A percentile compares a stretch with the other conserved stretches of the same genome.
These are phyloP conservation scores for Aspergillus indologenus DNA, from an alignment of 495 filamentous ascomycete species.

Conservation along the genomic window DNA sequence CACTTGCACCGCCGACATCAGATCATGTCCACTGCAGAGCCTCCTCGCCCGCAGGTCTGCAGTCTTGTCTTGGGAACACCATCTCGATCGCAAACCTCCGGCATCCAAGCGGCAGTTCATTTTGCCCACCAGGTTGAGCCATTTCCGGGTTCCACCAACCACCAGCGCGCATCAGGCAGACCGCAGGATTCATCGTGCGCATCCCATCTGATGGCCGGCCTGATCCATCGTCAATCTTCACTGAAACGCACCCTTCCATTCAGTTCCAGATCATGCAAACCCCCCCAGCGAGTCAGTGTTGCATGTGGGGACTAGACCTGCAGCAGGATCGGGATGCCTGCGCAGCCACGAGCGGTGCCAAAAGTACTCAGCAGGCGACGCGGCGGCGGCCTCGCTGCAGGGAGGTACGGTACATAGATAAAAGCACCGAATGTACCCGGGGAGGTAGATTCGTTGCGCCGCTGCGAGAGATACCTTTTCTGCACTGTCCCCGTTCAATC, in stretches of 20 bases:
- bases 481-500: background rate
- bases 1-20: no score
- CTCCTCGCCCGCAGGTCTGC: no score
- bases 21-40: no score
- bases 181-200: background rate
- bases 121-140: no score
- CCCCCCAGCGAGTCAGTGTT: background rate
- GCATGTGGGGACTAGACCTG: background rate
- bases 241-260: background rate
- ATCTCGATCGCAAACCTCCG: no score
- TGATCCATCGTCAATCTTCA: background rate
- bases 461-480: background rate
- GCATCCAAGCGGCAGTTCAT: no score
- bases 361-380: background rate
- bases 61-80: no score
- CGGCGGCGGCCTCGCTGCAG: background rate
- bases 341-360: background rate
- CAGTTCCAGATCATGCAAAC: background rate
- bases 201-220: background rate
- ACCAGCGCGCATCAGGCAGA: no score
- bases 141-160: no score
- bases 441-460: no score
- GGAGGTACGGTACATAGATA: background rate
- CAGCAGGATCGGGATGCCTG: background rate
- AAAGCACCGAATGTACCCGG: background rate